A percentile compares a stretch with the other conserved stretches of the same genome.
These are phyloP conservation scores for Lenzites betulinus DNA, from an alignment of 768 basidiomycete species.

Conservation along the genomic window DNA sequence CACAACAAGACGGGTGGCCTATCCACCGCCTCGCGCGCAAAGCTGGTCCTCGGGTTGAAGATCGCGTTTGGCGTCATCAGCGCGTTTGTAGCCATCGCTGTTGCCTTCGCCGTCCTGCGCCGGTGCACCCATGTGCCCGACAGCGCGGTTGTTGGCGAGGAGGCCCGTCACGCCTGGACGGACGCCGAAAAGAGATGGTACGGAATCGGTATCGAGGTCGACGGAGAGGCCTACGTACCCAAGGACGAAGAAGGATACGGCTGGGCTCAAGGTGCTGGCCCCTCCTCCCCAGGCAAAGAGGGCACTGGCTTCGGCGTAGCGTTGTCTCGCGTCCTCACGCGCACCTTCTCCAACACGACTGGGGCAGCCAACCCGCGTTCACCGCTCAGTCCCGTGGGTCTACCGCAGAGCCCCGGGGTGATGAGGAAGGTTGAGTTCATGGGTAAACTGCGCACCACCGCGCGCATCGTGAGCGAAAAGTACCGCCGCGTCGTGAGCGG, in stretches of 20 bases:
- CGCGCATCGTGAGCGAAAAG: conserved; percentile 69
- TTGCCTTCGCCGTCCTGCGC: conserved; percentile 56
- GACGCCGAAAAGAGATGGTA: conserved; percentile 74
- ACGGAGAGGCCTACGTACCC: conserved; percentile 15
- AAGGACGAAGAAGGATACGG: conserved; percentile 34
- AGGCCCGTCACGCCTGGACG: conserved; percentile 57
- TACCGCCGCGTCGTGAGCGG: conserved; percentile 35
- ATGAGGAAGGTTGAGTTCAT: conserved; percentile 75
- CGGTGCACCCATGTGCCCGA: conserved; percentile 60
- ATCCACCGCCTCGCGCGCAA: conserved; percentile 46
- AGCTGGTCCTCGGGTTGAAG: conserved; percentile 57
- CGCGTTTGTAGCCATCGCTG: conserved; percentile 54
- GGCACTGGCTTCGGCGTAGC: background rate
- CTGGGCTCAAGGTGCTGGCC: conserved; percentile 28
- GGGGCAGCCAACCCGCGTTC: conserved; percentile 3
- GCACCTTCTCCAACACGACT: conserved; percentile 19
- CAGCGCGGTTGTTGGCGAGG: conserved; percentile 59
- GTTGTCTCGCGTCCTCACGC: conserved; percentile 37
- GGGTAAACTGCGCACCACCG: conserved; percentile 60
- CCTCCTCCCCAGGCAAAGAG: conserved; percentile 4
- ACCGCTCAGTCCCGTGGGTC: conserved; percentile 21
- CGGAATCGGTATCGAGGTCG: conserved; percentile 44
- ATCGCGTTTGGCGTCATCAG: conserved; percentile 66
- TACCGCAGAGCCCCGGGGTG: conserved; percentile 49
- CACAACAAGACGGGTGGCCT: conserved; percentile 32